phyloP scores from a whole-genome alignment of 257 asterid genomes.

The Scutellaria galericulata region DNA sequence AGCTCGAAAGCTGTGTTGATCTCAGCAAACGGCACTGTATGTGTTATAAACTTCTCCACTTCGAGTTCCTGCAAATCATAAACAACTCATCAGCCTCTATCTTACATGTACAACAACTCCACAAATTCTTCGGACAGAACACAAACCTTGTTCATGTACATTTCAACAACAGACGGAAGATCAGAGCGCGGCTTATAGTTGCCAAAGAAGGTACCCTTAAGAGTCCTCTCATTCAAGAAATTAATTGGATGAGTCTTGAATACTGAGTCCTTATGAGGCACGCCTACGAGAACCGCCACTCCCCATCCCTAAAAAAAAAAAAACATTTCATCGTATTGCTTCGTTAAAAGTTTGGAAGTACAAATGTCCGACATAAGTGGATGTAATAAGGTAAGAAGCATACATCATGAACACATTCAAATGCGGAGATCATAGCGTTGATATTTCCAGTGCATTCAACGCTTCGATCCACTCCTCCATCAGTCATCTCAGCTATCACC shows the following conservation, averaged over 20 bases:
- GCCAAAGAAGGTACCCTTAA: constrained; percentile 82
- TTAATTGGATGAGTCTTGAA: constrained; percentile 73
- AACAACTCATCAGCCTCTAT: too few relatives aligned
- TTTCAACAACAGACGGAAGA: constrained; percentile 67
- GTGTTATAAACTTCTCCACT: constrained; percentile 73
- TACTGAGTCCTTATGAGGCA: constrained; percentile 63
- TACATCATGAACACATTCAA: constrained; percentile 84
- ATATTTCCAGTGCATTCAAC: constrained; percentile 80
- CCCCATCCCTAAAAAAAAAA: constrained; percentile 65
- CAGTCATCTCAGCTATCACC: constrained; percentile 76
- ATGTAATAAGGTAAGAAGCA: too few relatives aligned
- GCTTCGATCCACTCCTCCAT: constrained; percentile 82
- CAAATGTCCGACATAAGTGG: too few relatives aligned
- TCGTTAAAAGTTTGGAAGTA: too few relatives aligned
- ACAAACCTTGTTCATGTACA: constrained; percentile 67
- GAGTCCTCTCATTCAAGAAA: constrained; percentile 68
- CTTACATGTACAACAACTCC: too few relatives aligned
- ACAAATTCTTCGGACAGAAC: too few relatives aligned
- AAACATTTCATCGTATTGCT: not conserved
- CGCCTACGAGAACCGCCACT: constrained; percentile 80
- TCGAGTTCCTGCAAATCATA: constrained; percentile 52
- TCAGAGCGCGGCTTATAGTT: constrained; percentile 72
- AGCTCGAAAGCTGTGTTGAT: constrained; percentile 73
- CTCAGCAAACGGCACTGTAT: constrained; percentile 53
- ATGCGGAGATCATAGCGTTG: constrained; percentile 81